Base-by-base conservation (phyloP, 2,329 filamentous ascomycete species). In the Myriosclerotinia curreyana region DNA sequence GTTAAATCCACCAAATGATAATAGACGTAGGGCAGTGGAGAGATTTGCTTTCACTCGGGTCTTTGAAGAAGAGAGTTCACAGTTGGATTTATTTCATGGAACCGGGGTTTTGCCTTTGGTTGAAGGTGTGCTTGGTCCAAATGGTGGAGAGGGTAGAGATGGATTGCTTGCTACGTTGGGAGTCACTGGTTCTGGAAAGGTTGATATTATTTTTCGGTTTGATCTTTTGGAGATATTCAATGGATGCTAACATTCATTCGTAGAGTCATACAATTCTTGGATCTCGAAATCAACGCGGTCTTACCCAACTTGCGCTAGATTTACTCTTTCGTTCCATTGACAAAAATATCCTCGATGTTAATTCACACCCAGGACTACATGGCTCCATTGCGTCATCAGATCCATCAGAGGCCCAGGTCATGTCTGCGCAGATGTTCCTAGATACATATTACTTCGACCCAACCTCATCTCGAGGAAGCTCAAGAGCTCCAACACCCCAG, bases 251-350 rank as follows among this genome's bases (percentile, higher is more conserved):
- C 65, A 56, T 67, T 34, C 15, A 28, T 48, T 54, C 28, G 25
- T 73, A 97, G 94, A 96, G 91, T 68, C 94, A 99, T 76, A 99
- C 95, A 0, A 96, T 98, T 66, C 84, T 99, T 20, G 95, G 95
- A 63, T 96, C 91, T 15, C 89, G 88, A 70, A 86, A 84, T 28
- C 91, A 97, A 76, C 88, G 94, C 69, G 95, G 95, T 67, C 79
- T 99, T 62, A 96, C 92, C 0, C 95, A 99, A 76, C 88, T 99
- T 72, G 85, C 92, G 0, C 87, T 99, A 62, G 94, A 98, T 73
- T 84, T 96, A 49, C 82, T 98, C 58, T 99, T 96, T 78, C 87
- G 88, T 67, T 94, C 90, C 52, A 86, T 96, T 59, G 86, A 86
- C 65, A 79, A 84, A 22, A 89, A 87, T 65, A 85, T 96, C 62